phyloP scores from a whole-genome alignment of 495 filamentous ascomycete species.

The Platismatia glauca region DNA sequence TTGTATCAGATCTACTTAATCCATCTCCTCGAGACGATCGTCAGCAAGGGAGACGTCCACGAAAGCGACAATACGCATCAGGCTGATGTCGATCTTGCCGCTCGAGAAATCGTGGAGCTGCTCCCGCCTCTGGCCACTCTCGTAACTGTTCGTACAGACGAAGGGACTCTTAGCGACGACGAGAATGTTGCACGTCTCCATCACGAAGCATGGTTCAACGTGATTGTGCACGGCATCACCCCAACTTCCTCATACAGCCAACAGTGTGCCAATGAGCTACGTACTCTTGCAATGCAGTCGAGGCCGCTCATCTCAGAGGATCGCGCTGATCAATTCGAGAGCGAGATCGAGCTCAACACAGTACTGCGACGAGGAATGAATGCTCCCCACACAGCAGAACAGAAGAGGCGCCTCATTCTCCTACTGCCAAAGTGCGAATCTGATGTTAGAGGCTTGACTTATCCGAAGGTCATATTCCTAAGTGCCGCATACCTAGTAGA shows the following conservation, averaged over 20 bases:
- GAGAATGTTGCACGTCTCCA: slow-evolving; percentile 58
- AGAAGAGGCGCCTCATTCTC: slow-evolving; percentile 64
- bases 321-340: slow-evolving; percentile 79
- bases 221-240: slow-evolving; percentile 86
- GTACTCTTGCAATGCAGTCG: slow-evolving; percentile 74
- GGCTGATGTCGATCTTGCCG: slow-evolving; percentile 65
- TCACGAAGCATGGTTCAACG: slow-evolving; percentile 95
- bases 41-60: slow-evolving; percentile 75
- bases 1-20: slow-evolving; percentile 70
- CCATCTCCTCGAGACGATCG: slow-evolving; percentile 76
- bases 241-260: slow-evolving; percentile 57
- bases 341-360: slow-evolving; percentile 89
- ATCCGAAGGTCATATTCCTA: slow-evolving; percentile 83
- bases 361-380: slow-evolving; percentile 75
- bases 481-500: slow-evolving; percentile 81
- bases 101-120: slow-evolving; percentile 74
- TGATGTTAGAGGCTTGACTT: slow-evolving; percentile 70
- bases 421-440: slow-evolving; percentile 65
- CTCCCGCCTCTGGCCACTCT: slow-evolving; percentile 70
- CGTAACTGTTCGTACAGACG: slow-evolving; percentile 40
- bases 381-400: slow-evolving; percentile 63
- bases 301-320: slow-evolving; percentile 76
- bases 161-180: slow-evolving; percentile 38
- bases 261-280: slow-evolving; percentile 60
- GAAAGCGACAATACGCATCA: slow-evolving; percentile 52